Conservation (phyloP, 75 land plant genomes). For the Pseudotsuga menziesii region DNA sequence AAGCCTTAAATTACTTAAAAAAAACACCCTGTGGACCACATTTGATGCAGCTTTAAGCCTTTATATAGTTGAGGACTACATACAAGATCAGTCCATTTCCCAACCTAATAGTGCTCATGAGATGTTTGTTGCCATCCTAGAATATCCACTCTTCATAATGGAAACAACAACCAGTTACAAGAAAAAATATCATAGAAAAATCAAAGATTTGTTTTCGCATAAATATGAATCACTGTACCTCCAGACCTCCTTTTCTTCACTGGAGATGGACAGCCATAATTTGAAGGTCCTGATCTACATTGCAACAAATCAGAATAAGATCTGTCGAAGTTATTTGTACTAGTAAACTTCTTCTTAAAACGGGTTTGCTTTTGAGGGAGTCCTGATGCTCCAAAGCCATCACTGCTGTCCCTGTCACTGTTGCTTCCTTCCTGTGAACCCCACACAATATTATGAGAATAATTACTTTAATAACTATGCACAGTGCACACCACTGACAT, state of each 20-base stretch:
- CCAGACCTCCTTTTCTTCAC: conserved; percentile 70
- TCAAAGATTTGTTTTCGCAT: background rate
- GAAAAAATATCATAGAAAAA: background rate
- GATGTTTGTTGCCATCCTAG: background rate
- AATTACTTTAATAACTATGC: background rate
- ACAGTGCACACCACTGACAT: no score
- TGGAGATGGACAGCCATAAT: conserved; percentile 69
- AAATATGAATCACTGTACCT: conserved; percentile 18
- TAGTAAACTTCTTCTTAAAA: conserved; percentile 25
- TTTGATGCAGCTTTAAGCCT: background rate
- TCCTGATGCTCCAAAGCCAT: conserved; percentile 24
- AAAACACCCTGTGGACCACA: background rate
- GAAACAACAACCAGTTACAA: background rate
- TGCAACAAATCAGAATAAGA: conserved; percentile 22
- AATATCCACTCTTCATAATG: background rate
- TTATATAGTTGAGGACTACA: background rate
- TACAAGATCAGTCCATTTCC: background rate
- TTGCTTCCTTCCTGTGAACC: conserved; percentile 50
- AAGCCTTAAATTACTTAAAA: background rate
- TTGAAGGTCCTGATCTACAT: conserved; percentile 28
- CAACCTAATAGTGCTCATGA: background rate
- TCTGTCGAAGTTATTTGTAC: conserved; percentile 26
- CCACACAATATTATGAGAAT: background rate
- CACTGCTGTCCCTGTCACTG: conserved; percentile 60
- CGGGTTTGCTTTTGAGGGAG: conserved; percentile 37